Conservation (phyloP, 148 eudicot species). For the Dianthus caryophyllus region DNA sequence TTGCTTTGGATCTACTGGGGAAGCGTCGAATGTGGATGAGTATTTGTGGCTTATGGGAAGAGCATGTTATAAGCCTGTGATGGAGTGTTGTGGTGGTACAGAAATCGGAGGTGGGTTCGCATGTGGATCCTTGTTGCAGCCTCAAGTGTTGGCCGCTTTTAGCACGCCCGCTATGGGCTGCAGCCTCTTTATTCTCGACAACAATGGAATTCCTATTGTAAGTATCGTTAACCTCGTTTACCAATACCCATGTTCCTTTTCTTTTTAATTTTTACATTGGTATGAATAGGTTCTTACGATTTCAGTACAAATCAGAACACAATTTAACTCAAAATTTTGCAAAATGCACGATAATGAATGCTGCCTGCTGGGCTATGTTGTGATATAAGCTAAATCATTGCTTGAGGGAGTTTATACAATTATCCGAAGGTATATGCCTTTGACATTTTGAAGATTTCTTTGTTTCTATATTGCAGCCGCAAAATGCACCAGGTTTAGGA, state of each 20-base stretch:
- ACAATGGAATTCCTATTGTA: constrained; percentile 67
- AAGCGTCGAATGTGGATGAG: constrained; percentile 93
- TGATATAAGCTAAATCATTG: background rate
- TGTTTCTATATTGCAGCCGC: constrained; percentile 44
- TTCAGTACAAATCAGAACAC: background rate
- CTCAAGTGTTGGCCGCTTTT: constrained; percentile 83
- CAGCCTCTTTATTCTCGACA: constrained; percentile 68
- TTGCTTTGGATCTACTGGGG: constrained; percentile 93
- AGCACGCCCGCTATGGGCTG: constrained; percentile 94
- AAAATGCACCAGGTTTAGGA: constrained; percentile 61
- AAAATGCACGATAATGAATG: too few relatives aligned
- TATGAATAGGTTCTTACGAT: background rate
- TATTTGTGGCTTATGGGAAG: constrained; percentile 96
- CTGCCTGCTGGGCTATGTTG: background rate
- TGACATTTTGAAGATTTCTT: background rate
- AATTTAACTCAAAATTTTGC: too few relatives aligned
- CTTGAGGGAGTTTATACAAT: too few relatives aligned
- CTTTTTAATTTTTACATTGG: background rate
- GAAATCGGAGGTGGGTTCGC: constrained; percentile 94
- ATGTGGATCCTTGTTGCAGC: constrained; percentile 77
- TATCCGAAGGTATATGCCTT: background rate
- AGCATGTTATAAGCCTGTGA: constrained; percentile 82
- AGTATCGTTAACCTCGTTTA: constrained; percentile 31
- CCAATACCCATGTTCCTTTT: background rate
- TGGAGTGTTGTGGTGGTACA: constrained; percentile 96